These are phyloP conservation scores for Corynascus novoguineensis DNA, from an alignment of 495 filamentous ascomycete species.

Conservation along the genomic window DNA sequence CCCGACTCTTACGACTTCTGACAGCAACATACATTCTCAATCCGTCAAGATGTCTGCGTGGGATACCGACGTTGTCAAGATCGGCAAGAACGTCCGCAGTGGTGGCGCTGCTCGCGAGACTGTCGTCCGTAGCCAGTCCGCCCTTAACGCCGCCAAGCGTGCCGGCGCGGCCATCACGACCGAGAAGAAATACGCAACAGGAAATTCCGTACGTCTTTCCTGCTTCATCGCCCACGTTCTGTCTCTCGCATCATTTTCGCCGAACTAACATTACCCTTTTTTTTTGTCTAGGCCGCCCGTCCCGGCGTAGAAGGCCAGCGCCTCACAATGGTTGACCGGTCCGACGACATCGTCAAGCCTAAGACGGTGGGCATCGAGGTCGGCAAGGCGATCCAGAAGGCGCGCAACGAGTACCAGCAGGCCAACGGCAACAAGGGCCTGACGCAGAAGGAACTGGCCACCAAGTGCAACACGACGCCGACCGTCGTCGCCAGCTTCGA, in stretches of 20 bases:
- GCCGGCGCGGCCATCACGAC: constrained; percentile 70
- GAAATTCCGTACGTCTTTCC: constrained; percentile 64
- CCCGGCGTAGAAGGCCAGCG: constrained; percentile 81
- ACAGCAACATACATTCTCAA: neutral
- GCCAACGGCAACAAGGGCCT: constrained; percentile 61
- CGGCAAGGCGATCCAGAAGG: constrained; percentile 72
- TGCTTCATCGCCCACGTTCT: neutral
- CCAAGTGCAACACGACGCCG: constrained; percentile 83
- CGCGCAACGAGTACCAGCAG: constrained; percentile 52
- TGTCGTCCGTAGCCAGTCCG: constrained; percentile 77
- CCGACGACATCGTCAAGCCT: constrained; percentile 95
- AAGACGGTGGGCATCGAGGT: constrained; percentile 79
- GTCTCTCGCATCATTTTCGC: neutral
- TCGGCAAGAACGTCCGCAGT: constrained; percentile 72
- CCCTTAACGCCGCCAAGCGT: constrained; percentile 85
- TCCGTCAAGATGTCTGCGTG: constrained; percentile 56
- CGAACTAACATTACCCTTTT: no score
- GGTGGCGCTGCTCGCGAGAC: constrained; percentile 68
- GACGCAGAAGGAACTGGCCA: constrained; percentile 95
- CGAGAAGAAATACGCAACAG: constrained; percentile 83
- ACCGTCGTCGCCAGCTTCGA: constrained; percentile 80
- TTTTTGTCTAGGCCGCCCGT: no score
- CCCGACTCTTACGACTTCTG: neutral
- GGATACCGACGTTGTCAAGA: constrained; percentile 80
- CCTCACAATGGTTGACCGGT: constrained; percentile 95